Evolutionary conservation across 805 yeast genomes (phyloP).

Genomic region (Diddensiella caesifluorescens): DNA sequence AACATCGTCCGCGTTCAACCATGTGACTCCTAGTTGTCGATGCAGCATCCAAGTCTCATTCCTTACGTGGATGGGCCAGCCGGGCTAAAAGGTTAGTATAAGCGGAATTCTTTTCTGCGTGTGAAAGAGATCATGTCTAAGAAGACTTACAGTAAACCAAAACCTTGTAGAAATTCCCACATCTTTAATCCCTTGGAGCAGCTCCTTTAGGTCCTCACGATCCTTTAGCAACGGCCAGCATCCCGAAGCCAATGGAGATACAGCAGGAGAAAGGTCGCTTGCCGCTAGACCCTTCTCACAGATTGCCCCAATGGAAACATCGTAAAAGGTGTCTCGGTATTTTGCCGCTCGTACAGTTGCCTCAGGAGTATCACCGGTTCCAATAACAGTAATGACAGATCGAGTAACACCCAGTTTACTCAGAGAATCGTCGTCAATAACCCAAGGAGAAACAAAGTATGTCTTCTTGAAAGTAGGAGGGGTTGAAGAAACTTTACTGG

Average conservation of each 20-base stretch:
- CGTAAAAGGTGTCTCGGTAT: slow-evolving; percentile 42
- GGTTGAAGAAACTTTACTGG: slow-evolving; percentile 9
- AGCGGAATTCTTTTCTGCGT: too few species aligned
- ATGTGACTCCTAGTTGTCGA: slow-evolving; percentile 46
- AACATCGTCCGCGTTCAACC: slow-evolving; percentile 60
- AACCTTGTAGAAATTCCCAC: slow-evolving; percentile 50
- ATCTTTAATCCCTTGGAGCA: slow-evolving; percentile 32
- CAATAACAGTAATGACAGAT: slow-evolving; percentile 57
- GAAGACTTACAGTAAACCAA: slow-evolving; percentile 55
- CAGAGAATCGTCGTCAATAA: background rate
- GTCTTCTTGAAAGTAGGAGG: background rate
- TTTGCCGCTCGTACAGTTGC: slow-evolving; percentile 30
- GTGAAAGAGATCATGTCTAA: too few species aligned
- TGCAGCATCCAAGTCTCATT: slow-evolving; percentile 47
- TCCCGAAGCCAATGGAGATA: slow-evolving; percentile 37
- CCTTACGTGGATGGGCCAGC: slow-evolving; percentile 52
- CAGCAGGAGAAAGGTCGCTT: slow-evolving; percentile 21
- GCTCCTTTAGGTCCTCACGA: background rate
- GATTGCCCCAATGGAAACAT: slow-evolving; percentile 41
- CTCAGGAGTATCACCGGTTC: slow-evolving; percentile 62
- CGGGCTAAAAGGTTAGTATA: slow-evolving; percentile 31
- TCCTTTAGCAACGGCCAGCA: slow-evolving; percentile 29
- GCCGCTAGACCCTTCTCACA: slow-evolving; percentile 13
- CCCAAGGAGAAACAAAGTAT: slow-evolving; percentile 5
- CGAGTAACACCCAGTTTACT: slow-evolving; percentile 28